Evolutionary conservation across 2,329 filamentous ascomycete species (phyloP), one percentile per base, ranked within the genome.

Genomic region (Sporothrix mexicana): DNA sequence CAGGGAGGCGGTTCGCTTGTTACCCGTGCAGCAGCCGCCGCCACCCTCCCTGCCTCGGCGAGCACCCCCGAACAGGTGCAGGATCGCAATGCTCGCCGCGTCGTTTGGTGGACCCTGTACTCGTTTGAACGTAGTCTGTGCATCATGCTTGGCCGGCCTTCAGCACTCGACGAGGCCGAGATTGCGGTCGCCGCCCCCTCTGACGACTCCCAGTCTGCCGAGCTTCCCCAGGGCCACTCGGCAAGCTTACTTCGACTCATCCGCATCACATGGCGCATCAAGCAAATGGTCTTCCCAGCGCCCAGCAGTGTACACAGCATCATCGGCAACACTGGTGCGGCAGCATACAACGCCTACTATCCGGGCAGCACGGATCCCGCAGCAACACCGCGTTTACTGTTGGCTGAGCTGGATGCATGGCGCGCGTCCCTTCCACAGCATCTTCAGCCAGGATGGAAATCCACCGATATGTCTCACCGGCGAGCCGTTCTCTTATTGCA

Each of bases 381-480:
- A 13, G 43, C 72, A 30, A 64, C 64, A 20, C 69, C 73, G 2
- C 68, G 69, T n/a, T 55, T 72, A 7, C 73, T 74, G 49, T 68
- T 76, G 25, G 78, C 79, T 4, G 82, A 84, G 72, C 82, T 82
- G 73, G 78, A 79, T 68, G 78, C 79, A 36, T 83, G 80, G 79
- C 82, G 79, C 10, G 64, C 51, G 7, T 45, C 64, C 10, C 53
- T 55, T 79, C 80, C 23, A 79, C 81, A 0, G 74, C 83, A 23
- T 82, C 82, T 30, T 79, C 83, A 57, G 80, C 81, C 45, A 78
- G 80, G 10, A 78, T 84, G 83, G 83, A 79, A 78, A 66, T 77
- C 79, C 8, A 75, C 76, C 43, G 76, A 84, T 4, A 83, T 82
- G n/a, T 76, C 78, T 15, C 82, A 83, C 76, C 81, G 81, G 55